Base-by-base conservation (phyloP, 305 asterid species). In the Solanum chacoense region DNA sequence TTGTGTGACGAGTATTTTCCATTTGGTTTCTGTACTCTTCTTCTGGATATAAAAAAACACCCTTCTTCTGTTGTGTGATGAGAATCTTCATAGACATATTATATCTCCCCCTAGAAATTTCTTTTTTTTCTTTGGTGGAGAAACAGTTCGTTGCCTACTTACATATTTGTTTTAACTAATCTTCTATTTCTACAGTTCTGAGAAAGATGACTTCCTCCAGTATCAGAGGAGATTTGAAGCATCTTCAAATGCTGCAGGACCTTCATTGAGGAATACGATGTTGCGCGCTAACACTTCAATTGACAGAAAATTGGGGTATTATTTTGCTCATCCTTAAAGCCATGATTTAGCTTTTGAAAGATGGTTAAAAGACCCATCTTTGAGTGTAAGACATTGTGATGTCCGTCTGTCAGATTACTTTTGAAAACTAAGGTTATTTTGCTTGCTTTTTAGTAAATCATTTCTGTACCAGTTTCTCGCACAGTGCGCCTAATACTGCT, bases 401-500 rank as follows among this genome's bases (percentile, higher is more conserved):
- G 31, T 36, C 72, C 34, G 40, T 79, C 80, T 42, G 26, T 55
- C 69, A 55, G 31, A 83, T 50, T 50, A 20, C 38, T 81, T 42
- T 81, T 45, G 86, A 50, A 42, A 81, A 10, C 28, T 10, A 45
- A 81, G 71, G 38, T 81, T 45, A 28, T 45, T 45, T 81, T 45
- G 6, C 87, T 86, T 42, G 65, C 26, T 85, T 79, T 40, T 86
- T 88, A 87, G 83, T 38, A 20, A 84, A 76, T 86, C 90, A 71
- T 91, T 88, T 91, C 89, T 89, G 85, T 90, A 83, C 90, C 96
- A 96, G 98, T 92, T 92, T 93, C 89, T 97, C 97, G 59, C 97
- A 94, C 90, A 95, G 98, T 89, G 99, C 94, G 89, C 98, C 99
- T 50, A 94, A 94, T 89, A 93, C 96, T 85, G 98, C 98, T 71